Base-by-base conservation (phyloP, 2,329 filamentous ascomycete species). In the Phaeomoniella chlamydospora region DNA sequence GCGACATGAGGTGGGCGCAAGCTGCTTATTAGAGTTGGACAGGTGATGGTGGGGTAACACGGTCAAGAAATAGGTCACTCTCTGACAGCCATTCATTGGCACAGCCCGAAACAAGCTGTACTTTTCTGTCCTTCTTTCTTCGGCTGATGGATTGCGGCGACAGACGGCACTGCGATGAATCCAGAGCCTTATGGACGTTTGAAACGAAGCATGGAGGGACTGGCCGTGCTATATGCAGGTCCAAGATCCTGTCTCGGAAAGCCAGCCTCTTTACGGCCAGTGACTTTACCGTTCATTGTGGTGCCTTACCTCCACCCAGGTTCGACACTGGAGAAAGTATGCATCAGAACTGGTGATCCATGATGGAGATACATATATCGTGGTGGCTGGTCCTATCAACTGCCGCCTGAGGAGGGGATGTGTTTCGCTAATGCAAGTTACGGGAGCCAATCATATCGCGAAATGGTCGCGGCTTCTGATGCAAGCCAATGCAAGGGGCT, bases 1-100 rank as follows among this genome's bases (percentile, higher is more conserved):
- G 22, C 22, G 22, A 26, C 22, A 26, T 26, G 22, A 26, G 22
- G 22, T n/a, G 9, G 6, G 6, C 15, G 31, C 31, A 6, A 9
- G 31, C 13, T 9, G 15, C n/a, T 32, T 16, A 16, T 13, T 10
- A 32, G 31, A 14, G 31, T 40, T 14, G 31, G n/a, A 38, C 19
- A 39, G 10, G 29, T 30, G 22, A n/a, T 26, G 22, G 22, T n/a
- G 30, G 33, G 30, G 34, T 14, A 26, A 33, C 31, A 41, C 37
- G 43, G 43, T 38, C 39, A 32, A 37, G 15, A 36, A 37, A 37
- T 15, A 31, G 43, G 43, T 39, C 43, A 31, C 33, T 34, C 37
- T 39, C 35, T 35, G 17, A 26, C 22, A 26, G n/a, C 22, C 22
- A 26, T n/a, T 26, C 22, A 9, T 26, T 26, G 9, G n/a, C 22